A percentile compares a stretch with the other conserved stretches of the same genome.
Conservation (phyloP, 441 rosid species). For the Hura crepitans region DNA sequence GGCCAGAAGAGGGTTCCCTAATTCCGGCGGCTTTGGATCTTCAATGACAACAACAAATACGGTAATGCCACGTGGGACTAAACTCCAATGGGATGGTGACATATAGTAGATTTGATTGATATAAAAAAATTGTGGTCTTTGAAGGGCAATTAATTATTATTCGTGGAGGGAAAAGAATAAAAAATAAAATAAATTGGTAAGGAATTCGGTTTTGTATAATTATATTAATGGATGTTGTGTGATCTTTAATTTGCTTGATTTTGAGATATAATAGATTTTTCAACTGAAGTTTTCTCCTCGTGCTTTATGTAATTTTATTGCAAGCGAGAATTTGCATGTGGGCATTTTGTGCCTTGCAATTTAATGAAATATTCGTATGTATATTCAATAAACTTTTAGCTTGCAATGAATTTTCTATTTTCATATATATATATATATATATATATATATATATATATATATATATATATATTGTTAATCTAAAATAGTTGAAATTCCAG, state of each 20-base stretch:
- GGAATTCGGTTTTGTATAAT: background rate
- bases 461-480: too few relatives aligned
- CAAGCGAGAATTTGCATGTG: background rate
- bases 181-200: background rate
- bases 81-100: background rate
- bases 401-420: background rate
- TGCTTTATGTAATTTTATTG: background rate
- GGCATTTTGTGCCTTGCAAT: background rate
- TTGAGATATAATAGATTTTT: background rate
- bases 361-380: background rate
- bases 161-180: background rate
- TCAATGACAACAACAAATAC: background rate
- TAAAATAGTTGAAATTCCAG: too few relatives aligned
- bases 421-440: too few relatives aligned
- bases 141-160: background rate
- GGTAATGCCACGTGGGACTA: constrained; percentile 17
- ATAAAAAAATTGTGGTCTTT: background rate
- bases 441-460: too few relatives aligned
- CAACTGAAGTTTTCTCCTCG: background rate
- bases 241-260: background rate
- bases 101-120: constrained; percentile 10
- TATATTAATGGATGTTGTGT: background rate
- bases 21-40: constrained; percentile 7
- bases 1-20: constrained; percentile 21
- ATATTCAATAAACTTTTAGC: background rate